These are phyloP conservation scores for Ceratobasidium papillatum DNA, from an alignment of 1,284 basidiomycete genomes.

Conservation along the genomic window DNA sequence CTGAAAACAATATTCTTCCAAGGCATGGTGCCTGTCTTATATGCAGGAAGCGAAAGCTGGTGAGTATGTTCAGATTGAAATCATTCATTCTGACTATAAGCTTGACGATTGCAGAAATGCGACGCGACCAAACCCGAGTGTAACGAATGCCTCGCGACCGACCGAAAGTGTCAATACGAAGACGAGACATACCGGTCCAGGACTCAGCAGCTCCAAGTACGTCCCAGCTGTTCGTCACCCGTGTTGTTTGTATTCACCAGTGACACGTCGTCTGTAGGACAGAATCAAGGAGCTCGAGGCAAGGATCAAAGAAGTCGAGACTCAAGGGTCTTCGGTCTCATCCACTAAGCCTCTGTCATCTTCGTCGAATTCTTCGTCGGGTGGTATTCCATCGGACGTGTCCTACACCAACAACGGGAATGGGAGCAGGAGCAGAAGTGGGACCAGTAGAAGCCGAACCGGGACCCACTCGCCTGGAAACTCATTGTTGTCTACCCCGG, in stretches of 20 bases:
- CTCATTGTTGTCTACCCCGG: background rate
- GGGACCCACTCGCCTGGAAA: background rate
- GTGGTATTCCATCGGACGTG: background rate
- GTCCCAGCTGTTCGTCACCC: background rate
- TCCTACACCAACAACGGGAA: background rate
- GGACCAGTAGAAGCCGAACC: background rate
- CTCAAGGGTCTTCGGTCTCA: background rate
- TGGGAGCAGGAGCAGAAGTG: background rate
- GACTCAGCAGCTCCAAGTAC: constrained; percentile 9
- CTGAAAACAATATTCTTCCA: background rate
- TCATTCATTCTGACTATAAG: background rate
- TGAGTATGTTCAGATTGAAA: background rate
- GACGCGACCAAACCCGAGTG: constrained; percentile 25
- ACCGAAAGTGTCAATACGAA: constrained; percentile 17
- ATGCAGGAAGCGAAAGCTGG: constrained; percentile 31
- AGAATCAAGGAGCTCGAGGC: constrained; percentile 33
- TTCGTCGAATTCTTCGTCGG: background rate
- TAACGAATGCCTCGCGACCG: constrained; percentile 4
- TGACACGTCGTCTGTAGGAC: background rate
- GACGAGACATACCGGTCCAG: background rate
- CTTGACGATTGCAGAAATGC: constrained; percentile 2
- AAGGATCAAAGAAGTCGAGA: constrained; percentile 2
- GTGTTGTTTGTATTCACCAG: background rate
- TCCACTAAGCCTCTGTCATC: background rate
- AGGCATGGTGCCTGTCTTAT: constrained; percentile 9